Percentiles rank a stretch among this genome's conserved stretches.
Evolutionary conservation across 345 rosid species (phyloP).

Genomic region (Erodium maritimum): DNA sequence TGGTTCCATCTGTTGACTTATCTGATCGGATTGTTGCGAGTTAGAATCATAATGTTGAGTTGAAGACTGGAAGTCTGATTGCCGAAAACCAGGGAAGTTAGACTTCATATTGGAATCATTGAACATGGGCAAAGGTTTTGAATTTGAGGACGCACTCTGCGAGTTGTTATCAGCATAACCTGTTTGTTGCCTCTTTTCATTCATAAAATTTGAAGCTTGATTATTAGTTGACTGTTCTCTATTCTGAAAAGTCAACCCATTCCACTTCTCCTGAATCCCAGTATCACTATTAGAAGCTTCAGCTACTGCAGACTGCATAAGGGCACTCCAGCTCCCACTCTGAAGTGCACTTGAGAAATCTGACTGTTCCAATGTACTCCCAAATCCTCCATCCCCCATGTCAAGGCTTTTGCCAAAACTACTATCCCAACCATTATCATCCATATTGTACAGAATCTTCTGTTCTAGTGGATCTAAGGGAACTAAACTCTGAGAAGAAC

Average conservation of each 20-base stretch:
- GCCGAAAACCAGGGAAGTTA: constrained; percentile 21
- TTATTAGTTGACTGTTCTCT: constrained; percentile 17
- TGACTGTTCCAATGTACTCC: constrained; percentile 24
- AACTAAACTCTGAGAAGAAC: constrained; percentile 41
- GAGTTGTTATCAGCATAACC: constrained; percentile 24
- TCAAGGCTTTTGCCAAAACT: constrained; percentile 39
- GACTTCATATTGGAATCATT: constrained; percentile 14
- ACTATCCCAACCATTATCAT: constrained; percentile 72
- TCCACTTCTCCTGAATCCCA: constrained; percentile 50
- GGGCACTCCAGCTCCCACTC: constrained; percentile 99
- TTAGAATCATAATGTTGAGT: constrained; percentile 26
- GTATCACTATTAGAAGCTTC: constrained; percentile 58
- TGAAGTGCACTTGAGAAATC: constrained; percentile 44
- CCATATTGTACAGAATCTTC: constrained; percentile 79
- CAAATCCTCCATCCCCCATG: constrained; percentile 33
- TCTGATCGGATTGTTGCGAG: constrained; percentile 18
- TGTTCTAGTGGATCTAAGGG: constrained; percentile 85
- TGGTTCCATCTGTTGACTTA: constrained; percentile 23
- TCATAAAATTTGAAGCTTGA: constrained; percentile 18
- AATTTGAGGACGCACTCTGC: constrained; percentile 15
- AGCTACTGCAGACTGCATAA: constrained; percentile 96
- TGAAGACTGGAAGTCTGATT: constrained; percentile 22
- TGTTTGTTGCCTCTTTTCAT: constrained; percentile 24
- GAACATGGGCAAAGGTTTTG: constrained; percentile 19
- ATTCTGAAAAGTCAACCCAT: constrained; percentile 24